Evolutionary conservation across 2,329 filamentous ascomycete species (phyloP).

Genomic region (Hypoxylon sp.): DNA sequence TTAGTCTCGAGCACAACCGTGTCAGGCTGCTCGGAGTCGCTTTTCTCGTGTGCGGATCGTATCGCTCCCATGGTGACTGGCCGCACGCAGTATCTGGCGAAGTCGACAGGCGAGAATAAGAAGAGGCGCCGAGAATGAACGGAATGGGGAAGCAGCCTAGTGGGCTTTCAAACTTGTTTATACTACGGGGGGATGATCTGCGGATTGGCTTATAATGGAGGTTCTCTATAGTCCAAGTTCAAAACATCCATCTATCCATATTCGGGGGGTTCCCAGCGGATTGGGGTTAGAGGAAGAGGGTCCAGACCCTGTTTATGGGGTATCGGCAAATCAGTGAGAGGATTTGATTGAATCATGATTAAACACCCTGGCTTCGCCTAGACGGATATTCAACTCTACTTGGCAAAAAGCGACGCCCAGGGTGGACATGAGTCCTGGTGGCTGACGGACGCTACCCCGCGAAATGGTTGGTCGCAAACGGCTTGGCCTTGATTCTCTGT

Average conservation of each 20-base stretch:
- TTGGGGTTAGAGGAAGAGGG: conserved; percentile 37
- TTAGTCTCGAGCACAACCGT: conserved; percentile 49
- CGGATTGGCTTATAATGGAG: conserved; percentile 11
- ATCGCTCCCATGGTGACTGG: conserved; percentile 46
- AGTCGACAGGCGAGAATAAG: conserved; percentile 22
- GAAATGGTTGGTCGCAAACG: conserved; percentile 40
- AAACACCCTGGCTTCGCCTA: conserved; percentile 45
- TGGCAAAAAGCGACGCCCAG: conserved; percentile 43
- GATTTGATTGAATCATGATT: conserved; percentile 47
- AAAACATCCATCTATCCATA: conserved; percentile 22
- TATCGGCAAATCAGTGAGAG: conserved; percentile 47
- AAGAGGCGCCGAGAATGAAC: conserved; percentile 23
- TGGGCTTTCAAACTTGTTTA: conserved; percentile 30
- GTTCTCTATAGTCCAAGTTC: conserved; percentile 11
- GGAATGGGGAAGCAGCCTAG: conserved; percentile 7
- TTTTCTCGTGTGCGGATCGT: conserved; percentile 47
- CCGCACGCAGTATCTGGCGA: conserved; percentile 14
- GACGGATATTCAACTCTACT: conserved; percentile 48
- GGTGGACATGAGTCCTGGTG: conserved; percentile 19
- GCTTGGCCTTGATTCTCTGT: conserved; percentile 29
- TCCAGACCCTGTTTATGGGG: conserved; percentile 35
- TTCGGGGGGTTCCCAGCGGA: conserved; percentile 27
- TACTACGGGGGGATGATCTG: conserved; percentile 26
- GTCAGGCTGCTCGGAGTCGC: conserved; percentile 45
- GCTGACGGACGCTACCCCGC: conserved; percentile 42